These are phyloP conservation scores for Globisporangium okanoganense DNA, from an alignment of 352 stramenopile species.

Conservation along the genomic window DNA sequence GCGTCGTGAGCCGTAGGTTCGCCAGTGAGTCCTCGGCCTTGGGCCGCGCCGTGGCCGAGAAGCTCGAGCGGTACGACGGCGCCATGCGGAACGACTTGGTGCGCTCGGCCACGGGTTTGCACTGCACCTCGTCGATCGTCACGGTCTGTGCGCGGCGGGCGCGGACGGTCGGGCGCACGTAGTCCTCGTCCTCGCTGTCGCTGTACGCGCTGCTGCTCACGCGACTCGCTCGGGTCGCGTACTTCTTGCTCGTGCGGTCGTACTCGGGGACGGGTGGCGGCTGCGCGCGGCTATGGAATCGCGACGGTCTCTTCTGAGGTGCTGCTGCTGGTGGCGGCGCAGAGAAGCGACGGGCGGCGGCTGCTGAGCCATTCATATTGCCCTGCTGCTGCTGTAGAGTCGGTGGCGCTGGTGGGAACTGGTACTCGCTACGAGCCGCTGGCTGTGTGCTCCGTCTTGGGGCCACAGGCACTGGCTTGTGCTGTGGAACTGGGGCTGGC, in stretches of 20 bases:
- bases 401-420: not conserved
- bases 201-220: slow-evolving; percentile 12
- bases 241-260: slow-evolving; percentile 13
- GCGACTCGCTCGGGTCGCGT: not conserved
- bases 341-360: not conserved
- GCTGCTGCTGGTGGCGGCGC: slow-evolving; percentile 6
- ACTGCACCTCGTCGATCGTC: slow-evolving; percentile 24
- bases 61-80: slow-evolving; percentile 11
- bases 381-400: not conserved
- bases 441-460: not conserved
- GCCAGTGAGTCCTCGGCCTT: not conserved
- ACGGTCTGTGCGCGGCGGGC: slow-evolving; percentile 39
- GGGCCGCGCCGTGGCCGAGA: not conserved
- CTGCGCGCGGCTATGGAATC: not conserved
- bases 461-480: not conserved
- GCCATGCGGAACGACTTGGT: slow-evolving; percentile 21
- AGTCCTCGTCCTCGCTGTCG: slow-evolving; percentile 21
- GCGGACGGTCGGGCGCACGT: slow-evolving; percentile 17
- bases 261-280: slow-evolving; percentile 14
- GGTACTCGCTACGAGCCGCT: not conserved
- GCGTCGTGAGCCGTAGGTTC: slow-evolving; percentile 5
- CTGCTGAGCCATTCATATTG: not conserved
- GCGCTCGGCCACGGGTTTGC: slow-evolving; percentile 14
- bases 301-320: slow-evolving; percentile 13
- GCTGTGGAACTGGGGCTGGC: not conserved